These are phyloP conservation scores for Neoboletus subvelutipes DNA, from an alignment of 768 basidiomycete species.

Conservation along the genomic window DNA sequence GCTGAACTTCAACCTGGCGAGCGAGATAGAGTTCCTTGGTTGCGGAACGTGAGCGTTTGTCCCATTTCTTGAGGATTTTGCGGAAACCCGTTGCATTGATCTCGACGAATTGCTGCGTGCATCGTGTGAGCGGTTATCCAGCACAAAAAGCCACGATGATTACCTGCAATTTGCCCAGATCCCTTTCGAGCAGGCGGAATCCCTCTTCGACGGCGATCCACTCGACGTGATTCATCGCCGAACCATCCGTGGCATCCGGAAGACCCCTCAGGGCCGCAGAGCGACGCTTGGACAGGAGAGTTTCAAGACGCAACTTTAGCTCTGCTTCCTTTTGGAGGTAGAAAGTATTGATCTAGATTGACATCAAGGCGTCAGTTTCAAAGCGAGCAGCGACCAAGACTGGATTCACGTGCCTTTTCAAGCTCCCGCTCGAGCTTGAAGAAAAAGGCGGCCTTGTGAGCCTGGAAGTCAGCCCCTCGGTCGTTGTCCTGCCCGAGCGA, in stretches of 20 bases:
- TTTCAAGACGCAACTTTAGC: constrained; percentile 87
- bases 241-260: constrained; percentile 64
- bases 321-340: constrained; percentile 98
- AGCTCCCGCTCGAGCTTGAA: constrained; percentile 97
- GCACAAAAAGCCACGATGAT: constrained; percentile 13
- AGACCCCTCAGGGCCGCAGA: constrained; percentile 72
- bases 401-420: constrained; percentile 70
- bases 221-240: constrained; percentile 66
- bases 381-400: constrained; percentile 3
- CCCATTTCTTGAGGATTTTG: constrained; percentile 98
- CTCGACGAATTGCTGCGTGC: constrained; percentile 86
- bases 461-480: constrained; percentile 83
- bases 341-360: constrained; percentile 87
- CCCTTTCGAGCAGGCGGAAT: constrained; percentile 89
- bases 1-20: constrained; percentile 98
- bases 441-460: constrained; percentile 97
- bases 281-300: constrained; percentile 89
- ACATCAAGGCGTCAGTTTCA: constrained; percentile 3
- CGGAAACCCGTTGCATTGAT: constrained; percentile 96
- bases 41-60: constrained; percentile 90
- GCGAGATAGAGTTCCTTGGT: constrained; percentile 97
- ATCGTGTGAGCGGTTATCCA: constrained; percentile 14
- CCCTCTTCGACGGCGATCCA: constrained; percentile 98
- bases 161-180: constrained; percentile 94
- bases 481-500: constrained; percentile 65